These are phyloP conservation scores for Inga leiocalycina DNA, from an alignment of 306 rosid genomes.

Conservation along the genomic window DNA sequence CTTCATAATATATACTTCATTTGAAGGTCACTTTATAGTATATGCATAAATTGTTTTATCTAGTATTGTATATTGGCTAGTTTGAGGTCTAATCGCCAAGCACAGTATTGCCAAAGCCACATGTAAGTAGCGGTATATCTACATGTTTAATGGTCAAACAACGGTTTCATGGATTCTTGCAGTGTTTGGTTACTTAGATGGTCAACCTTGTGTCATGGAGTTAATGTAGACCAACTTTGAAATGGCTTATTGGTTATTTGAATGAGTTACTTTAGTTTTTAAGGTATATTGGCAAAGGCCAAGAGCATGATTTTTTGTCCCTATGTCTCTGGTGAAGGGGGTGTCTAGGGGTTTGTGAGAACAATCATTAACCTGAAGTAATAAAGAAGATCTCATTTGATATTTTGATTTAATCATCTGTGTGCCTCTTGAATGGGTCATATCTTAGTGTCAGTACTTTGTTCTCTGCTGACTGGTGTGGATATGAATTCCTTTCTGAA, in stretches of 20 bases:
- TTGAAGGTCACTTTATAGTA: neutral
- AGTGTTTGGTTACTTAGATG: neutral
- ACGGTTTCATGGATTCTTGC: neutral
- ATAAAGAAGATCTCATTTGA: neutral
- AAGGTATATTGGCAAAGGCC: neutral
- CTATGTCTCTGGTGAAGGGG: neutral
- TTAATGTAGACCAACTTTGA: neutral
- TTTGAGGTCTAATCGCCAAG: neutral
- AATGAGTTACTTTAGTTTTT: neutral
- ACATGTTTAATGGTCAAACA: neutral
- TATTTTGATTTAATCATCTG: neutral
- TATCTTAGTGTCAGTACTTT: neutral
- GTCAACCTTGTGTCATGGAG: neutral
- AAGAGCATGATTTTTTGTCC: neutral
- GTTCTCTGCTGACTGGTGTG: neutral
- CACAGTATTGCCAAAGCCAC: neutral
- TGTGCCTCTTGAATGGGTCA: neutral
- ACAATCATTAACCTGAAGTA: neutral
- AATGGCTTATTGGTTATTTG: neutral
- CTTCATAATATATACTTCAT: neutral
- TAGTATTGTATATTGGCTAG: neutral
- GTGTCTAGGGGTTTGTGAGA: neutral
- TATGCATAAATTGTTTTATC: neutral
- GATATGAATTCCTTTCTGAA: conserved; percentile 19
- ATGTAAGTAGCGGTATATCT: neutral